Conservation (phyloP, 805 yeast species). For the Myxozyma nipponensis region DNA sequence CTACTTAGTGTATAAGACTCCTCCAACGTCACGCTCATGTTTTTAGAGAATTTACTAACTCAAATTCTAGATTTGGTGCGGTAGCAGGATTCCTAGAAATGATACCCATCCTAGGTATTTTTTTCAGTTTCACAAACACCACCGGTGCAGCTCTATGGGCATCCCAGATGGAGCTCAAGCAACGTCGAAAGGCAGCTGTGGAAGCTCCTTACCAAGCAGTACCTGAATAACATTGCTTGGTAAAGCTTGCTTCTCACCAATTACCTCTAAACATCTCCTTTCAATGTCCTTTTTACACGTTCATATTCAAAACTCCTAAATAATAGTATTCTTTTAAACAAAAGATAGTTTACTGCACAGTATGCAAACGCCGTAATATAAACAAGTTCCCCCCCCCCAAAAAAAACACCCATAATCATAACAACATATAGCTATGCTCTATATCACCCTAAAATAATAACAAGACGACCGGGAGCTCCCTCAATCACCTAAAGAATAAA, state of each 20-base stretch:
- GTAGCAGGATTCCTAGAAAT: slow-evolving; percentile 22
- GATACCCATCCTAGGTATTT: slow-evolving; percentile 22
- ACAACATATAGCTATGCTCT: too few relatives aligned
- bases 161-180: slow-evolving; percentile 14
- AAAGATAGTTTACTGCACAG: too few relatives aligned
- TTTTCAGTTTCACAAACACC: slow-evolving; percentile 26
- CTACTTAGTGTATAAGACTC: slow-evolving; percentile 17
- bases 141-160: slow-evolving; percentile 31
- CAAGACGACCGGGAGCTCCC: too few relatives aligned
- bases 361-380: too few relatives aligned
- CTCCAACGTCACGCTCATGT: neutral
- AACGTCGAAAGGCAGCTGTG: neutral
- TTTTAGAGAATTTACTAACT: neutral
- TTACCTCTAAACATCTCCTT: too few relatives aligned
- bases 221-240: neutral
- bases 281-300: too few relatives aligned
- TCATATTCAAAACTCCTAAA: too few relatives aligned
- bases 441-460: too few relatives aligned
- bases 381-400: too few relatives aligned
- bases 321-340: too few relatives aligned
- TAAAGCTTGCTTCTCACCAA: too few relatives aligned
- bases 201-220: neutral
- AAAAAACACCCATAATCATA: too few relatives aligned
- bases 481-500: slow-evolving; percentile 16
- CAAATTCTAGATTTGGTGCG: slow-evolving; percentile 16